Evolutionary conservation across 306 rosid species (phyloP).

Genomic region (Oemleria cerasiformis): DNA sequence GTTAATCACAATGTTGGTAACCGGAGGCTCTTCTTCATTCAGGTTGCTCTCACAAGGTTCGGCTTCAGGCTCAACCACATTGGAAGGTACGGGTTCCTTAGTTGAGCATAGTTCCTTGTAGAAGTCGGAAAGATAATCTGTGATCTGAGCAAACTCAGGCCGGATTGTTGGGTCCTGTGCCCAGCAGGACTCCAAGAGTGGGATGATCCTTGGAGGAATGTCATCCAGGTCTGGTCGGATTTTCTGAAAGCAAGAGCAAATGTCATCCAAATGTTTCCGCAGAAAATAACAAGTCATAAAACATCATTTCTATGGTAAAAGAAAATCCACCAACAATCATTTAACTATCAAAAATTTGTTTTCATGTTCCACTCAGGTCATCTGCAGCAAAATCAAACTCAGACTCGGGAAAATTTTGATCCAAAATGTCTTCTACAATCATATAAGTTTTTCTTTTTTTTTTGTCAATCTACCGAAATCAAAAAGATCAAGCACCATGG

Average conservation of each 20-base stretch:
- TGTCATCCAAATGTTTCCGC: slow-evolving; percentile 14
- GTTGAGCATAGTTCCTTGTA: slow-evolving; percentile 8
- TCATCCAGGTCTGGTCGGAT: slow-evolving; percentile 46
- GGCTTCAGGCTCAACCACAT: slow-evolving; percentile 19
- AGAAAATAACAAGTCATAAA: not conserved
- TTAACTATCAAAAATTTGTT: not conserved
- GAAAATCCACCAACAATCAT: not conserved
- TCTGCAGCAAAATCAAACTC: not conserved
- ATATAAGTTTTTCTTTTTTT: not conserved
- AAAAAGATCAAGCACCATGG: not conserved
- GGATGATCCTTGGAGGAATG: slow-evolving; percentile 36
- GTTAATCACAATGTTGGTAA: not conserved
- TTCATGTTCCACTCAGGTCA: not conserved
- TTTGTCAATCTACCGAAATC: not conserved
- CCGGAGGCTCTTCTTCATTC: not conserved
- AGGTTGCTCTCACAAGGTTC: slow-evolving; percentile 12
- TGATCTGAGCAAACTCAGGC: slow-evolving; percentile 52
- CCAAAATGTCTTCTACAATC: not conserved
- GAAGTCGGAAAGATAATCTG: slow-evolving; percentile 22
- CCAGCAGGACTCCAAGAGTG: slow-evolving; percentile 67
- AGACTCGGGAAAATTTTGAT: not conserved
- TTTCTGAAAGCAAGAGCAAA: slow-evolving; percentile 32
- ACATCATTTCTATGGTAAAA: not conserved
- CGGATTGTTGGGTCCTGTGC: slow-evolving; percentile 45
- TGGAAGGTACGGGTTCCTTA: slow-evolving; percentile 11